Evolutionary conservation across 345 rosid species (phyloP), one percentile per base, ranked within the genome.

Genomic region (Cochlearia excelsa): DNA sequence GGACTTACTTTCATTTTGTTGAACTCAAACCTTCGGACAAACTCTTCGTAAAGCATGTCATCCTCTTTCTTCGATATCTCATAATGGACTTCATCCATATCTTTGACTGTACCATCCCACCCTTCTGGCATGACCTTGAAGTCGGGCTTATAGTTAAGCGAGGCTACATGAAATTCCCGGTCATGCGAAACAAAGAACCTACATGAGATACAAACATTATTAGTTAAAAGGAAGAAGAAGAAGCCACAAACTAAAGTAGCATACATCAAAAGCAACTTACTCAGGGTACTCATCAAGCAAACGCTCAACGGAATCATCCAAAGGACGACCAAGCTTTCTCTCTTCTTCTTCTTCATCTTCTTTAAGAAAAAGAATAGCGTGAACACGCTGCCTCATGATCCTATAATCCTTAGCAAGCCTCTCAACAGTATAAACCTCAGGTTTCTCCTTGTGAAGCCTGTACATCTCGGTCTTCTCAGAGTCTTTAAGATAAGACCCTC

Each of bases 111-210:
- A 68, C 99, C 97, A 78, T 87, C 97, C 97, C 97, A 93, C 41
- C 97, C 99, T 75, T 93, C 97, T 2, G 97, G 94, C 99, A 93
- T 87, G 23, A 93, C 95, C 79, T 89, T 93, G 71, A 89, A 93
- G 73, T 85, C 95, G 0, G 99, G 99, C 53, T 87, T 89, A 68
- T 87, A 89, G 3, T 83, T 85, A 55, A 93, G 95, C 9, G 95
- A 85, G 52, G 99, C 97, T 50, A 93, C 88, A 81, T 93, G 99
- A 69, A 89, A 93, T 57, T 93, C 99, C 55, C 90, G 86, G 52
- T 88, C 96, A 77, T 89, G 95, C 5, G 95, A 85, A 63, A 65
- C 68, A 38, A 87, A 87, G 68, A 93, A 81, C 66, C 95, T 92
- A 82, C 76, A 78, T 5, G 30, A 56, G 46, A 28, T 9, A 62